A percentile compares a stretch with the other conserved stretches of the same genome.
phyloP scores from a whole-genome alignment of 169 alveolate species.

The Cyclospora cayetanensis region DNA sequence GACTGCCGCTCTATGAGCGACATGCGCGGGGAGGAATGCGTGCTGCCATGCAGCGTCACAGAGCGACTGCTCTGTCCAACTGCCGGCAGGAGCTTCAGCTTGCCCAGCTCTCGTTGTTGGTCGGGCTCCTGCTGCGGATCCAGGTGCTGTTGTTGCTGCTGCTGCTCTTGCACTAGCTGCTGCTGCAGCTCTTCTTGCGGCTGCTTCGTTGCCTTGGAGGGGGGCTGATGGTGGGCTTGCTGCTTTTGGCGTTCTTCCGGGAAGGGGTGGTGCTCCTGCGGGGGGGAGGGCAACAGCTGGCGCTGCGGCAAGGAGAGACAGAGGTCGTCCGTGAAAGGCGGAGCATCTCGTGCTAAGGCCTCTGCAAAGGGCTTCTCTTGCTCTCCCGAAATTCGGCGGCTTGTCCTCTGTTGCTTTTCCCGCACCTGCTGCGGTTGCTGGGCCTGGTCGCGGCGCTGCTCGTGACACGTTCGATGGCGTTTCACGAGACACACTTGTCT shows the following conservation, averaged over 20 bases:
- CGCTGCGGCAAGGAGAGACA: conserved; percentile 7
- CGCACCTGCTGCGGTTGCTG: background rate
- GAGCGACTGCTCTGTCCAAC: background rate
- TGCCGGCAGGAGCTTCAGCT: too few species aligned
- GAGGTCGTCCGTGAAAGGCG: background rate
- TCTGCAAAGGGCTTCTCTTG: background rate
- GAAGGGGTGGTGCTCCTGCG: background rate
- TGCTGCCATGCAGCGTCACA: too few species aligned
- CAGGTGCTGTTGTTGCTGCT: background rate
- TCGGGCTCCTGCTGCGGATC: background rate
- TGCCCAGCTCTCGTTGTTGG: too few species aligned
- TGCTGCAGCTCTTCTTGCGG: background rate
- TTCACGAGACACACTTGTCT: background rate
- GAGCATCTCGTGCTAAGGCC: background rate
- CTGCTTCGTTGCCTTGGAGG: too few species aligned
- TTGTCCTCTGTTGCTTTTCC: background rate
- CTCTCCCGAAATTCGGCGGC: background rate
- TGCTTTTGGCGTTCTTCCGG: background rate
- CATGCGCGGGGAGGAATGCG: background rate
- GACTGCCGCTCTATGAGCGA: conserved; percentile 1
- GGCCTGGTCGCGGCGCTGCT: background rate
- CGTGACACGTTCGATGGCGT: background rate
- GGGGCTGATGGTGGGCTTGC: background rate
- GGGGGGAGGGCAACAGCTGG: background rate
- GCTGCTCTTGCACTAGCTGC: background rate